phyloP scores from a whole-genome alignment of 1,139 yeast species.

The Yamadazyma conglobata region DNA sequence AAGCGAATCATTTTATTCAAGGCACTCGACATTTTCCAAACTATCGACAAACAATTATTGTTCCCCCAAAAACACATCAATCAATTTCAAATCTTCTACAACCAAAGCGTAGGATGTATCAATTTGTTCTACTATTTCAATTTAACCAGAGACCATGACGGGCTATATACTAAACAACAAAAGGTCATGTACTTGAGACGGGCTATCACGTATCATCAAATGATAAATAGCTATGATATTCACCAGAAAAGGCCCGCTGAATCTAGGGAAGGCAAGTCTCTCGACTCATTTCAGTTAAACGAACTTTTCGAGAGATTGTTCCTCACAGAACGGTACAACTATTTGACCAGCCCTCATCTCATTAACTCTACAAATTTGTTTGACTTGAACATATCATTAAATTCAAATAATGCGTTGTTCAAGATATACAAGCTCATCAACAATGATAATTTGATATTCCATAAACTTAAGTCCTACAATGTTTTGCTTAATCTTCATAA shows the following conservation, averaged over 20 bases:
- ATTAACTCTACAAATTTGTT: slow-evolving; percentile 14
- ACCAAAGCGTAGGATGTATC: slow-evolving; percentile 29
- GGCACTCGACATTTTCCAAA: slow-evolving; percentile 28
- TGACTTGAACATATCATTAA: slow-evolving; percentile 11
- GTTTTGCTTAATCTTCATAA: slow-evolving; percentile 14
- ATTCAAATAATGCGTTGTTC: slow-evolving; percentile 10
- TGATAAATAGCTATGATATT: slow-evolving; percentile 23
- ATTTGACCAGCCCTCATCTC: slow-evolving; percentile 27
- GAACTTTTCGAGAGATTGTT: slow-evolving; percentile 37
- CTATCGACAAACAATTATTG: slow-evolving; percentile 19
- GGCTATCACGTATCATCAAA: slow-evolving; percentile 36
- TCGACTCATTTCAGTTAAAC: slow-evolving; percentile 24
- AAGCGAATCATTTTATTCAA: slow-evolving; percentile 18
- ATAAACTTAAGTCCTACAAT: slow-evolving; percentile 16
- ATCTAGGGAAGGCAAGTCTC: slow-evolving; percentile 16
- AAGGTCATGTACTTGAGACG: slow-evolving; percentile 31
- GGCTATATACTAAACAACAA: slow-evolving; percentile 27
- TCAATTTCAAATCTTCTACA: slow-evolving; percentile 32
- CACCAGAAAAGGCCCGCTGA: background rate
- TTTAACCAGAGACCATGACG: slow-evolving; percentile 17
- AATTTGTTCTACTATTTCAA: slow-evolving; percentile 38
- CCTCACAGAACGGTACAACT: slow-evolving; percentile 31
- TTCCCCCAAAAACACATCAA: slow-evolving; percentile 15
- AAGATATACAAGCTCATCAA: slow-evolving; percentile 14
- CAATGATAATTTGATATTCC: slow-evolving; percentile 14